These are phyloP conservation scores for Cercospora sp. DNA, from an alignment of 2,329 filamentous ascomycete species.

Conservation along the genomic window DNA sequence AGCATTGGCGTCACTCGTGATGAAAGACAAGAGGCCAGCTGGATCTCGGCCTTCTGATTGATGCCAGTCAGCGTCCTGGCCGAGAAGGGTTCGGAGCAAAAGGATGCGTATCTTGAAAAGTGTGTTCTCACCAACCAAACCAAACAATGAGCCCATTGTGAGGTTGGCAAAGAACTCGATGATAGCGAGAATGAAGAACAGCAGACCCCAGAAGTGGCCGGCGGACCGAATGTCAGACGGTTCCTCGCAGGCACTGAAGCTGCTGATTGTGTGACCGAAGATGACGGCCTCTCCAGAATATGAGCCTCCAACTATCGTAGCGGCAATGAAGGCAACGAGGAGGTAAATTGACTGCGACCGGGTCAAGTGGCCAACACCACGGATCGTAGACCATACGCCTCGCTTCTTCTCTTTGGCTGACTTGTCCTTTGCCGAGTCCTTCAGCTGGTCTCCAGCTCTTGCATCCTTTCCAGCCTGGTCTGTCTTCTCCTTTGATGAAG, in stretches of 20 bases:
- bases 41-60: conserved; percentile 64
- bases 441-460: conserved; percentile 8
- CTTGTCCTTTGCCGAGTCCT: not conserved
- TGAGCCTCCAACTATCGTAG: conserved; percentile 47
- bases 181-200: conserved; percentile 62
- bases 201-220: conserved; percentile 59
- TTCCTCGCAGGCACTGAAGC: conserved; percentile 56
- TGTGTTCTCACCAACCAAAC: conserved; percentile 62
- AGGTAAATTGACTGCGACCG: conserved; percentile 19
- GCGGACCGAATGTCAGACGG: conserved; percentile 52
- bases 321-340: conserved; percentile 30
- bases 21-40: conserved; percentile 62
- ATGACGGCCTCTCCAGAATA: conserved; percentile 60
- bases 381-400: conserved; percentile 18
- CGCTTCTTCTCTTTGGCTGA: conserved; percentile 10
- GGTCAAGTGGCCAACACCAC: conserved; percentile 18
- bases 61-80: conserved; percentile 71
- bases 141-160: conserved; percentile 59
- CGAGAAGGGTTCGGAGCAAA: conserved; percentile 64
- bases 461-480: not conserved
- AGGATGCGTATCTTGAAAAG: conserved; percentile 64
- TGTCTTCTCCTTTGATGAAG: not conserved
- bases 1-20: conserved; percentile 68
- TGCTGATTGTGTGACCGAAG: conserved; percentile 62
- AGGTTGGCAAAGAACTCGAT: conserved; percentile 63